Evolutionary conservation across 495 filamentous ascomycete genomes (phyloP).

Genomic region (Lentithecium fluviatile): DNA sequence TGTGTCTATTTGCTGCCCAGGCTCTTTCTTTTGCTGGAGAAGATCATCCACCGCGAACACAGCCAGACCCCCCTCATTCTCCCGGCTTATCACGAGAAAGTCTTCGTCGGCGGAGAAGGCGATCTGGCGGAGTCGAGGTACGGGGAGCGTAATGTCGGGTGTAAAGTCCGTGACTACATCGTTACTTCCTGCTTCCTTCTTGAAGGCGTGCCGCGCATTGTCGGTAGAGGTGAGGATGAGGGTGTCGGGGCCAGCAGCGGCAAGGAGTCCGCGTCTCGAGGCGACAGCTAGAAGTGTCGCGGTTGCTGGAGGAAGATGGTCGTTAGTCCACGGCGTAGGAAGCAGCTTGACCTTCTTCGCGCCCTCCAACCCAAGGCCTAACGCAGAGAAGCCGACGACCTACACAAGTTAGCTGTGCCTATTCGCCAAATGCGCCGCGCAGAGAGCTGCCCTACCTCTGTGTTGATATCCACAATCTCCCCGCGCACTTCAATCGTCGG

Average conservation of each 20-base stretch:
- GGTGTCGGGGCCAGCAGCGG: constrained; percentile 79
- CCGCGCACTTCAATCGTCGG: constrained; percentile 50
- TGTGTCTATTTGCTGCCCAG: constrained; percentile 71
- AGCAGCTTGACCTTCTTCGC: constrained; percentile 80
- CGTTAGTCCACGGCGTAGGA: constrained; percentile 72
- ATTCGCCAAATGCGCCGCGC: not conserved
- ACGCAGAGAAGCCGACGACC: constrained; percentile 78
- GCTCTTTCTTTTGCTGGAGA: constrained; percentile 61
- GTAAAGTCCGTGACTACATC: constrained; percentile 66
- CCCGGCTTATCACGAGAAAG: constrained; percentile 78
- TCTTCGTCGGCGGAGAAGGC: constrained; percentile 84
- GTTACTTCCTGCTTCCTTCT: constrained; percentile 49
- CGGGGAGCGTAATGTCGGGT: constrained; percentile 67
- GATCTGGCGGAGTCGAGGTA: constrained; percentile 81
- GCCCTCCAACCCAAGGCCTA: constrained; percentile 53
- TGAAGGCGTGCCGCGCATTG: constrained; percentile 72
- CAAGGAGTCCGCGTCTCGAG: constrained; percentile 74
- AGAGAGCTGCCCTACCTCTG: constrained; percentile 23
- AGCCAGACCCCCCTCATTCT: constrained; percentile 76
- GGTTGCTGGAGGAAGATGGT: constrained; percentile 71
- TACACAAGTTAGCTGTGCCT: constrained; percentile 40
- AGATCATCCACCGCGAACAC: constrained; percentile 74
- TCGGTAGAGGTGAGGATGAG: constrained; percentile 76
- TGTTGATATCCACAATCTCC: constrained; percentile 51
- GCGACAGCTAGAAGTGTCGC: constrained; percentile 86